These are phyloP conservation scores for Volvox carteri DNA, from an alignment of 163 green algal species.

Conservation along the genomic window DNA sequence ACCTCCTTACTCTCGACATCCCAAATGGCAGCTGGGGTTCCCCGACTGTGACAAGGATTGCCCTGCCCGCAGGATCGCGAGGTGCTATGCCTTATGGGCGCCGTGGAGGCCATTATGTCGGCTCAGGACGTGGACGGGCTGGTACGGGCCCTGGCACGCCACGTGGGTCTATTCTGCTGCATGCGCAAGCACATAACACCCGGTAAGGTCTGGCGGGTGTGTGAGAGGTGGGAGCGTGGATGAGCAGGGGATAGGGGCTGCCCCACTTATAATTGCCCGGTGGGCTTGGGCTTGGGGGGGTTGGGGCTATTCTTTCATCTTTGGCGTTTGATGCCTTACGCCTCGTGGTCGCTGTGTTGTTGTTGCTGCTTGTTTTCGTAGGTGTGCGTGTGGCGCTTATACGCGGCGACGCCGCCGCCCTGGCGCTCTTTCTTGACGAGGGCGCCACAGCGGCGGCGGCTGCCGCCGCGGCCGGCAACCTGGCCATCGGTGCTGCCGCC, in stretches of 20 bases:
- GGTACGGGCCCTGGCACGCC: conserved; percentile 14
- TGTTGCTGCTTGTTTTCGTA: not conserved
- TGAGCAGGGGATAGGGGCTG: not conserved
- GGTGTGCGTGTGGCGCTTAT: conserved; percentile 42
- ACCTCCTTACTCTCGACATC: too few species aligned
- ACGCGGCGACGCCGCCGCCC: conserved; percentile 24
- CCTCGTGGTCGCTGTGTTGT: too few species aligned
- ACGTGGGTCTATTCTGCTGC: conserved; percentile 31
- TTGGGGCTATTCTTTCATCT: too few species aligned
- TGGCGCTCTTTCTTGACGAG: conserved; percentile 45
- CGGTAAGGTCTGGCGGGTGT: not conserved
- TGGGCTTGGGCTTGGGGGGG: too few species aligned
- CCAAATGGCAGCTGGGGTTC: too few species aligned
- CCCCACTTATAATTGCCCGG: too few species aligned
- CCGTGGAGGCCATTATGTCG: conserved; percentile 33
- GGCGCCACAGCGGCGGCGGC: conserved; percentile 11
- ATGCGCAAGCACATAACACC: conserved; percentile 42
- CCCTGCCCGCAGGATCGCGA: conserved; percentile 42
- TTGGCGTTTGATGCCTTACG: too few species aligned
- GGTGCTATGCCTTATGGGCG: conserved; percentile 35
- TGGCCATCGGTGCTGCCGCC: not conserved
- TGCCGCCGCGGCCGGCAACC: not conserved
- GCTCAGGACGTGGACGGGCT: conserved; percentile 36
- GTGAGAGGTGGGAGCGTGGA: not conserved
- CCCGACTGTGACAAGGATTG: too few species aligned